A percentile compares a stretch with the other conserved stretches of the same genome.
Evolutionary conservation across 805 yeast species (phyloP).

Genomic region (Lachancea fermentati): DNA sequence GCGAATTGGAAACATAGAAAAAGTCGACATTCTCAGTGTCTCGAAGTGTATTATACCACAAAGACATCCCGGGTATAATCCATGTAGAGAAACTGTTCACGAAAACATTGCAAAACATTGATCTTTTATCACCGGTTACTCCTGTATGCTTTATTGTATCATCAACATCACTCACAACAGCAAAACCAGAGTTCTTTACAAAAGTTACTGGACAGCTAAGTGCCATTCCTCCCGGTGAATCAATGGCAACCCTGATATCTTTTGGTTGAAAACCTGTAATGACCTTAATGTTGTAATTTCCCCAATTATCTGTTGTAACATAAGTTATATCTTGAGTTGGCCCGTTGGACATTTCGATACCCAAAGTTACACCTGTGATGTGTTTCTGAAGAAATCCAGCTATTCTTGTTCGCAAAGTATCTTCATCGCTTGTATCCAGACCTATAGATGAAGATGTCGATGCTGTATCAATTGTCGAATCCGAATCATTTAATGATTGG

Average conservation of each 20-base stretch:
- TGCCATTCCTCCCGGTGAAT: constrained; percentile 17
- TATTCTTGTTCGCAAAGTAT: constrained; percentile 55
- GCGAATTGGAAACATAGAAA: constrained; percentile 94
- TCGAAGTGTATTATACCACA: constrained; percentile 58
- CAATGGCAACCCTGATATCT: constrained; percentile 18
- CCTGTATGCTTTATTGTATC: constrained; percentile 92
- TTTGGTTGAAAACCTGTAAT: constrained; percentile 54
- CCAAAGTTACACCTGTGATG: constrained; percentile 50
- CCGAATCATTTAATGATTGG: constrained; percentile 6
- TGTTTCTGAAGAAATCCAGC: constrained; percentile 65
- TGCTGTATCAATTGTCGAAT: constrained; percentile 21
- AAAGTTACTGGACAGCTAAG: constrained; percentile 13
- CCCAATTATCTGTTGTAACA: constrained; percentile 56
- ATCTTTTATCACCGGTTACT: constrained; percentile 80
- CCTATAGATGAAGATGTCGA: constrained; percentile 13
- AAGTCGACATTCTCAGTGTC: constrained; percentile 45
- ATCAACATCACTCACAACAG: constrained; percentile 85
- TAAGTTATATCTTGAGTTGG: constrained; percentile 28
- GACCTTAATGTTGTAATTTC: constrained; percentile 54
- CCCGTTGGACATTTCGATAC: constrained; percentile 46
- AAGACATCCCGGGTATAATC: constrained; percentile 65
- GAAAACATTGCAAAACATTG: constrained; percentile 72
- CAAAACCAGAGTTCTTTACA: constrained; percentile 44
- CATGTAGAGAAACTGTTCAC: constrained; percentile 61
- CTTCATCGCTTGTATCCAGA: constrained; percentile 16